Base-by-base conservation (phyloP, 352 stramenopile genomes). In the Pythium sp. region DNA sequence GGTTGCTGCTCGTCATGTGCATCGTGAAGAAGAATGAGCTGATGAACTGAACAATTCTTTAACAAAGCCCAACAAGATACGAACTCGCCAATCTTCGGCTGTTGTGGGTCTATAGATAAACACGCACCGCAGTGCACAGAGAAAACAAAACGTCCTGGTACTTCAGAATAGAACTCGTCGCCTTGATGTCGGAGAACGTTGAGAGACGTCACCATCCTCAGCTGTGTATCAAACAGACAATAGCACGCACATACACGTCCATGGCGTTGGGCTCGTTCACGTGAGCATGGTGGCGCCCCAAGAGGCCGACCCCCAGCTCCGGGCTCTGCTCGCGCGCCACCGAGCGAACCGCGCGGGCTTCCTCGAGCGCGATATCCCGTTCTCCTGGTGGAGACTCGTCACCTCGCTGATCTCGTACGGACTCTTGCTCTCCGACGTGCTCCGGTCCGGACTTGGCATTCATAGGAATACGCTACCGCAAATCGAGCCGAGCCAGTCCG, bases 391-490 rank as follows among this genome's bases (percentile, higher is more conserved):
- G 43, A 53, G 30, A 36, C 43, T 55, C 4, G 12, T 20, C 18
- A 26, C 65, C 12, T 72, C 62, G 11, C 26, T 76, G 8, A 26
- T 70, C 46, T 69, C 70, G 2, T 76, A 73, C 34, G 24, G 32
- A 15, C 59, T 76, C 12, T 20, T 73, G n/a, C 54, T 73, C 30
- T 72, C 67, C 14, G 70, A 76, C 14, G 67, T 72, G 2, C 43
- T 71, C 15, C 62, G 70, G 2, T 64, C 70, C 15, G 56, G 64
- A 8, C 5, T 61, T 11, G 53, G 26, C 24, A 58, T 72, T 14
- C 47, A 15, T 14, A 61, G n/a, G 22, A 56, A 24, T 4, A 20
- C 51, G 7, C 59, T 54, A 14, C 47, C 58, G 38, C 34, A 26
- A 1, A n/a, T 57, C 14, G 58, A 61, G 22, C 46, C 65, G 14